Base-by-base conservation (phyloP, 495 filamentous ascomycete species). In the Terfezia boudieri region DNA sequence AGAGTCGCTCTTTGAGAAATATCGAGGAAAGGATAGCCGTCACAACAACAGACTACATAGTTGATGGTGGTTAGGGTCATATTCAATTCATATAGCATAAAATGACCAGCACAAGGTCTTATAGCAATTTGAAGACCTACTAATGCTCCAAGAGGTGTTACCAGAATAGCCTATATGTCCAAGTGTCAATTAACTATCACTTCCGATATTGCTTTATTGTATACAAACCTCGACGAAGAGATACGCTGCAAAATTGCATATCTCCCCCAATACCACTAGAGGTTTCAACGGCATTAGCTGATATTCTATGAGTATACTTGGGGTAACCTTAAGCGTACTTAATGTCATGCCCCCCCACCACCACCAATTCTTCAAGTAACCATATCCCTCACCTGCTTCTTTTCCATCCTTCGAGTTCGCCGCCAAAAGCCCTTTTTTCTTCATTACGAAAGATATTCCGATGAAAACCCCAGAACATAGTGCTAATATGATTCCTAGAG, bases 291-390 rank as follows among this genome's bases (percentile, higher is more conserved):
- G 35, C n/a, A 23, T 51, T 51, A 51, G 49, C 49, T 32, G 22
- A 22, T n/a, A 20, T 17, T 51, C 14, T 12, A 51, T 4, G 11
- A 20, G 26, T 12, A 5, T n/a, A 12, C 49, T 20, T 5, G n/a
- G 14, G 16, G 4, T 12, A 32, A 0, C n/a, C 4, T 20, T 7
- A 11, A 52, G 58, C 63, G 26, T 59, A 65, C 63, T 98, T 64
- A 98, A 71, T 17, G 76, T 86, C 92, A 98, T 98, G 58, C 90
- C 90, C 22, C 69, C 66, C 90, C 90, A 98, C 90, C 90, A 98
- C 71, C 75, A 95, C 17, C 73, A 69, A 65, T 98, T 98, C 74
- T 92, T 94, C 61, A 98, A 76, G 66, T 98, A 98, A 56, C 90
- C 92, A 66, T 98, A 98, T 36, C 90, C 90, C 66, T 96, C 89